A percentile compares a stretch with the other conserved stretches of the same genome.
These are phyloP conservation scores for Grosmannia huntii DNA, from an alignment of 2,329 filamentous ascomycete genomes.

Conservation along the genomic window DNA sequence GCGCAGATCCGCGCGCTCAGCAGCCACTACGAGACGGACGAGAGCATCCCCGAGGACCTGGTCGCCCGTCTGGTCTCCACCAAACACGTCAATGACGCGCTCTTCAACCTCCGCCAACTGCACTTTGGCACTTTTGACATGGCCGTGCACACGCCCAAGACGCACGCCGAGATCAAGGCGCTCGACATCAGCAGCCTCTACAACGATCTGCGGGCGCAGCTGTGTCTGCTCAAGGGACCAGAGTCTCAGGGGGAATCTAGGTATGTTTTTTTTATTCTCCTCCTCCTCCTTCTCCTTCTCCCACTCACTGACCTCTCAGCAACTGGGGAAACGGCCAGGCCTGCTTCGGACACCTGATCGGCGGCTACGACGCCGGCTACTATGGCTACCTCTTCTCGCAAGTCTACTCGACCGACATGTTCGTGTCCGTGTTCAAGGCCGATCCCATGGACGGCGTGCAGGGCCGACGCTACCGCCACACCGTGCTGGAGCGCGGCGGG, in stretches of 20 bases:
- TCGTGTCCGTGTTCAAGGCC: conserved; percentile 64
- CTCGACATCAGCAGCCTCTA: conserved; percentile 55
- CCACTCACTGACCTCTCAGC: conserved; percentile 19
- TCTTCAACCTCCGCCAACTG: conserved; percentile 66
- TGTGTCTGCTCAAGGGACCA: conserved; percentile 61
- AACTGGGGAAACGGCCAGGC: conserved; percentile 68
- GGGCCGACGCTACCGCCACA: conserved; percentile 64
- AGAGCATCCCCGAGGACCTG: conserved; percentile 61
- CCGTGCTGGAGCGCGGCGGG: conserved; percentile 65
- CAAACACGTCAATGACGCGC: conserved; percentile 69
- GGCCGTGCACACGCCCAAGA: conserved; percentile 59
- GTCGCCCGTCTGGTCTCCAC: conserved; percentile 62
- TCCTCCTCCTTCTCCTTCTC: not conserved
- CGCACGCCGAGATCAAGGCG: conserved; percentile 54
- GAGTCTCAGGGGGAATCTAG: conserved; percentile 47
- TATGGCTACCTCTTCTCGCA: conserved; percentile 64
- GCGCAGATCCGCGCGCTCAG: conserved; percentile 53
- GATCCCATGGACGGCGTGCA: conserved; percentile 66
- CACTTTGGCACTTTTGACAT: conserved; percentile 79
- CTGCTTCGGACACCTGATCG: conserved; percentile 71
- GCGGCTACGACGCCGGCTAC: conserved; percentile 76
- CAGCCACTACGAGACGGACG: conserved; percentile 57
- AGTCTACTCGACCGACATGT: conserved; percentile 80
- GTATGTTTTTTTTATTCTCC: conserved; percentile 18
- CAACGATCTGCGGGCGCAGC: conserved; percentile 60